phyloP scores from a whole-genome alignment of 257 asterid species.

The Fraxinus cuspidata region DNA sequence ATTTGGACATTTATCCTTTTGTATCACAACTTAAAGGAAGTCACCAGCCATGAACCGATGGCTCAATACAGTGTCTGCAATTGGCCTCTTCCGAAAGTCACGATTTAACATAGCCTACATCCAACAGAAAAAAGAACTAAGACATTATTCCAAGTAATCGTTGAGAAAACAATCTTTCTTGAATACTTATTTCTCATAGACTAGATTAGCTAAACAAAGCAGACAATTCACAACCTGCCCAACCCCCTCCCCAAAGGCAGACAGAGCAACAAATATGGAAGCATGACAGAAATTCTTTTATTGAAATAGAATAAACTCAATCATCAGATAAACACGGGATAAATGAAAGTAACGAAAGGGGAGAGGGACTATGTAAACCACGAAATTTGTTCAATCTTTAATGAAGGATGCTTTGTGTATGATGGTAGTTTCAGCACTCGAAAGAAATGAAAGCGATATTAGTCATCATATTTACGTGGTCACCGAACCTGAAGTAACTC shows the following conservation, averaged over 20 bases:
- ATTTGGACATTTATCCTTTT: background rate
- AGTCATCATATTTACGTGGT: constrained; percentile 10
- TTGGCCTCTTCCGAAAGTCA: constrained; percentile 78
- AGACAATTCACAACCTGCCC: background rate
- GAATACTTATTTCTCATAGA: background rate
- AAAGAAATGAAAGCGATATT: background rate
- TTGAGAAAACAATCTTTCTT: background rate
- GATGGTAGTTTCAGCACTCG: constrained; percentile 1
- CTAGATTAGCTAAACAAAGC: background rate
- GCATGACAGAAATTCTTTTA: background rate
- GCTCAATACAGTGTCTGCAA: constrained; percentile 79
- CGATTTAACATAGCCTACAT: constrained; percentile 75
- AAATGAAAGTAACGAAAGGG: background rate
- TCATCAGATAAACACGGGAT: background rate
- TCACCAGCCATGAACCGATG: constrained; percentile 70
- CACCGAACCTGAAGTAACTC: constrained; percentile 77
- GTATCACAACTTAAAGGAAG: constrained; percentile 35
- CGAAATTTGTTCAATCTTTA: background rate
- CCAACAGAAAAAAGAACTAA: background rate
- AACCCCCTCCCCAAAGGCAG: background rate
- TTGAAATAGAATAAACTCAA: background rate
- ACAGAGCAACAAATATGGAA: background rate
- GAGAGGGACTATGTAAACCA: background rate
- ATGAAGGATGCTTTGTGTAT: background rate
- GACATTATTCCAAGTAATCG: background rate